phyloP scores from a whole-genome alignment of 768 basidiomycete genomes.

The Stropharia rugosoannulata region DNA sequence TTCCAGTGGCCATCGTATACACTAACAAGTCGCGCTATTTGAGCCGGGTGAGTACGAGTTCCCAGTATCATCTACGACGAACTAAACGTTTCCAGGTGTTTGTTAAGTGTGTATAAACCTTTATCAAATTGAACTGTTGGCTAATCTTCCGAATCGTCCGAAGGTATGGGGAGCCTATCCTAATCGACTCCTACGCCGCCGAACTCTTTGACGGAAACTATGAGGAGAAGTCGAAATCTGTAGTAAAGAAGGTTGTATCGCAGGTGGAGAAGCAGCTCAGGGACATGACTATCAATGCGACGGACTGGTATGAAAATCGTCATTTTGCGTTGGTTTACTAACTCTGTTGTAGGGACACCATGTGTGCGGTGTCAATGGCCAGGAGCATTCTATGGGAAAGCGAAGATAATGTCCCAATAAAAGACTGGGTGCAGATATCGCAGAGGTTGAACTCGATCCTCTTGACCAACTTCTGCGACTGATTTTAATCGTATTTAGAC shows the following conservation, averaged over 20 bases:
- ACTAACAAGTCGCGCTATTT: slow-evolving; percentile 66
- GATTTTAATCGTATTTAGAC: slow-evolving; percentile 6
- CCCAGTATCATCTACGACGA: background rate
- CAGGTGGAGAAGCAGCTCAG: slow-evolving; percentile 47
- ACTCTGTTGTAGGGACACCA: slow-evolving; percentile 49
- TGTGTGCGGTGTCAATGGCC: slow-evolving; percentile 58
- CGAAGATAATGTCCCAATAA: slow-evolving; percentile 43
- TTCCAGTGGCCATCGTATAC: slow-evolving; percentile 72
- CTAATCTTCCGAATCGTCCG: background rate
- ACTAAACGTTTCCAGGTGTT: slow-evolving; percentile 12
- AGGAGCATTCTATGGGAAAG: slow-evolving; percentile 55
- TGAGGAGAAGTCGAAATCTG: slow-evolving; percentile 35
- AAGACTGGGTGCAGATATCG: slow-evolving; percentile 50
- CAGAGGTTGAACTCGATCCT: slow-evolving; percentile 49
- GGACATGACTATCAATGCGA: slow-evolving; percentile 61
- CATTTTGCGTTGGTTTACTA: background rate
- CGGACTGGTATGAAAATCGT: slow-evolving; percentile 53
- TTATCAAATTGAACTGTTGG: background rate
- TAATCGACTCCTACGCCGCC: slow-evolving; percentile 46
- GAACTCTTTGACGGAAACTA: slow-evolving; percentile 40
- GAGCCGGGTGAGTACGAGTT: slow-evolving; percentile 43
- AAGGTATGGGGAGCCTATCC: slow-evolving; percentile 56
- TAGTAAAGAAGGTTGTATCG: slow-evolving; percentile 57
- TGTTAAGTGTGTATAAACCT: slow-evolving; percentile 18
- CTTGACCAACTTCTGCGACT: background rate